These are phyloP conservation scores for Aspergillus fischeri DNA, from an alignment of 2,329 filamentous ascomycete genomes.

Conservation along the genomic window DNA sequence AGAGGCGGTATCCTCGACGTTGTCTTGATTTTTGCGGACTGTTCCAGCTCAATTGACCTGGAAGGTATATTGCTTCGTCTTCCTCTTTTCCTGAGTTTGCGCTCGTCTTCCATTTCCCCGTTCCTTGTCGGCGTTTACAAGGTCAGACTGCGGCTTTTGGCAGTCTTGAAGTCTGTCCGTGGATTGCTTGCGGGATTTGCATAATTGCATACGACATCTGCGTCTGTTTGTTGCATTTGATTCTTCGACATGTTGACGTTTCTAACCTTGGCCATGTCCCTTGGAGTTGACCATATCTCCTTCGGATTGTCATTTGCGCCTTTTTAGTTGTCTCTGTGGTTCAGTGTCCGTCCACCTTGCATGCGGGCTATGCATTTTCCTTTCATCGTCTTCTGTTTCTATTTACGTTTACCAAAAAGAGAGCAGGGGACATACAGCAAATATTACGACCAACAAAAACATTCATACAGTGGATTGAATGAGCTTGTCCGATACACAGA, in stretches of 20 bases:
- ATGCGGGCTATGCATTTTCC: slow-evolving; percentile 4
- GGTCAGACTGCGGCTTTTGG: slow-evolving; percentile 18
- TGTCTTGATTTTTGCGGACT: neutral
- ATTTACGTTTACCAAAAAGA: neutral
- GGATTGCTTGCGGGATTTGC: slow-evolving; percentile 18
- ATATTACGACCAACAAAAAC: neutral
- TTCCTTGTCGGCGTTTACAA: slow-evolving; percentile 21
- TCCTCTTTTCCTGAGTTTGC: slow-evolving; percentile 4
- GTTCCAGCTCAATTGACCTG: slow-evolving; percentile 4
- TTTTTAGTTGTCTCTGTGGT: slow-evolving; percentile 3
- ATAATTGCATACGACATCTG: slow-evolving; percentile 15
- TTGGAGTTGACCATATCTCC: slow-evolving; percentile 1
- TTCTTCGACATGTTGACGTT: slow-evolving; percentile 6
- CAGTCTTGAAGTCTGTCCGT: slow-evolving; percentile 12
- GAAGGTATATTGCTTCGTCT: slow-evolving; percentile 16
- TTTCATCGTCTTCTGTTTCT: neutral
- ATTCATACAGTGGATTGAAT: neutral
- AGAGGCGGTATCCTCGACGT: slow-evolving; percentile 11
- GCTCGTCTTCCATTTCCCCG: slow-evolving; percentile 10
- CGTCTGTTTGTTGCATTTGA: slow-evolving; percentile 7
- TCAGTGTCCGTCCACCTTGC: neutral
- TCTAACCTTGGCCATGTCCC: slow-evolving; percentile 3
- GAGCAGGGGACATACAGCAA: slow-evolving; percentile 7
- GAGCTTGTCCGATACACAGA: slow-evolving; percentile 3
- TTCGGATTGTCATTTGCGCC: neutral